Evolutionary conservation across 495 filamentous ascomycete species (phyloP), one percentile per base, ranked within the genome.

Genomic region (Penicillium angulare): DNA sequence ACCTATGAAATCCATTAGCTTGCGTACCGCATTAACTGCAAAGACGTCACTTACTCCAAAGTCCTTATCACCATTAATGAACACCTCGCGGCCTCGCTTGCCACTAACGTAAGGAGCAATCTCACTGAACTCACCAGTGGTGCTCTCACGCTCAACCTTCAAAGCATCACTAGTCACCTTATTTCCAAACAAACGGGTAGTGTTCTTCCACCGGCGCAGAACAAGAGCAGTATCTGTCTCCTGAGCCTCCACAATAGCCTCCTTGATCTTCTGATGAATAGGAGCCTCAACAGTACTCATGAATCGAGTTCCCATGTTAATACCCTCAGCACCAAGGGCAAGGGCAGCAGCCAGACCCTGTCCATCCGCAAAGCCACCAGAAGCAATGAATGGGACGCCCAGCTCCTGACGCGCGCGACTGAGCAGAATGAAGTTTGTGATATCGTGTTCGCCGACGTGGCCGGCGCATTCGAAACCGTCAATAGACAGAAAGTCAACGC

Each of bases 401-500:
- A 98, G 80, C 1, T 83, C 81, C 73, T 98, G 93, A 16, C 92
- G 78, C 29, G 93, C 93, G 35, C 89, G 80, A 67, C 82, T 85
- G 35, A 97, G 78, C 7, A 98, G 82, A 54, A 98, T 95, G 71
- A 97, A 93, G 71, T 98, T 98, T 55, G 93, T 96, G 69, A 98
- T 96, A 62, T 98, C 93, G 36, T 81, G 80, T 77, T 98, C 93
- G 55, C 93, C 93, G 43, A 98, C 92, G 66, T 92, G 95, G 46
- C 93, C 93, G 18, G 90, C 93, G 69, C 93, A 98, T 70, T 98
- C 93, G 59, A 98, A 97, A 17, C 93, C 93, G 61, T 98, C 93
- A 59, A 98, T 97, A 24, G 84, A 89, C 27, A 98, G 73, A 71
- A 98, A 98, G 68, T 98, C 93, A 0, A 96, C 93, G 44, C 93